Evolutionary conservation across 495 filamentous ascomycete species (phyloP), one percentile per base, ranked within the genome.

Genomic region (Polyplosphaeria fusca): DNA sequence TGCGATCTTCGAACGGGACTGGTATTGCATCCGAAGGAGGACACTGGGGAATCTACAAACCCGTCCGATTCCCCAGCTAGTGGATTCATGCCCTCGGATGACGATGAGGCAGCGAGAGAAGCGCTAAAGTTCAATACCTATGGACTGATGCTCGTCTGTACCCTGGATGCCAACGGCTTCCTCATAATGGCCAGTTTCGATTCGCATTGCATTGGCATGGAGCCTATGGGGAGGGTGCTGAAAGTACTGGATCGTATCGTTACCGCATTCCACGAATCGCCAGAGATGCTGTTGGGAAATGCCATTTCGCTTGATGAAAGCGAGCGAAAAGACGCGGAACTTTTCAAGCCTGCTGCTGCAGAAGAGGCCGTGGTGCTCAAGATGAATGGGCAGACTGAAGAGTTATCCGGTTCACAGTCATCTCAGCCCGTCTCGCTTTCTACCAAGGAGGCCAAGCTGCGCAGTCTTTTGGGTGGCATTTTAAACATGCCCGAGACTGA

Each of bases 101-200:
- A 76, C 0, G 80, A 73, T 2, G 83, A 84, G 60, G 80, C 80
- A 3, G 83, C 79, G 0, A 74, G 76, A 18, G 83, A 85, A 60
- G 82, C 82, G 0, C 73, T 86, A 20, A 79, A 85, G 54, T 87
- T 87, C 67, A 86, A 85, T 53, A 79, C 82, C 0, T 86, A 87
- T 61, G 78, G 79, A 2, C 69, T 87, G 12, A 87, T 86, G 79
- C 65, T 86, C 35, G 80, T 77, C 9, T 85, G 80, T 65, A 77
- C 77, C 9, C 71, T 87, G 5, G 72, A 74, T 47, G 72, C 77
- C 18, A 70, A 72, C 19, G 81, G 82, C 0, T 81, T 85, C 64
- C 55, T 79, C 16, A 69, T 85, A 27, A 80, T 78, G 61, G 82
- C 83, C 0, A 85, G 79, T 60, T 87, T 85, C 53, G 84, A 87